These are phyloP conservation scores for Cyclaneusma minus DNA, from an alignment of 2,329 filamentous ascomycete genomes.

Conservation along the genomic window DNA sequence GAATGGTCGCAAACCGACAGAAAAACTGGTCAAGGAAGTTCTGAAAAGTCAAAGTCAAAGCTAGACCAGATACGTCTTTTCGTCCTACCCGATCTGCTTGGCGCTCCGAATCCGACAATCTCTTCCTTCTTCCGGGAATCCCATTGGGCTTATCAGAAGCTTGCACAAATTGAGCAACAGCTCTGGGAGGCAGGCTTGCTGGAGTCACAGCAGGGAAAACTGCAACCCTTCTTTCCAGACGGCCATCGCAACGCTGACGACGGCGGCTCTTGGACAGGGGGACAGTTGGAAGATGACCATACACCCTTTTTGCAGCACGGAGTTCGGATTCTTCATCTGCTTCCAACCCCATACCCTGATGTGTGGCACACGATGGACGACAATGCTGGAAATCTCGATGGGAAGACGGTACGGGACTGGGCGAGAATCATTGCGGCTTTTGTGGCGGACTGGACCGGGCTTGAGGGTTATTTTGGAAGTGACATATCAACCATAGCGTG, in stretches of 20 bases:
- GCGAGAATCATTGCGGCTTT: conserved; percentile 67
- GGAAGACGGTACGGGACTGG: conserved; percentile 70
- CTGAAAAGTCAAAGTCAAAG: conserved; percentile 54
- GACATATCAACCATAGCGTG: too few species aligned
- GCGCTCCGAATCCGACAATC: conserved; percentile 46
- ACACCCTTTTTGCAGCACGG: conserved; percentile 72
- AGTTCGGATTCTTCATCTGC: conserved; percentile 80
- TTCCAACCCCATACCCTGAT: conserved; percentile 60
- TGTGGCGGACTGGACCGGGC: conserved; percentile 74
- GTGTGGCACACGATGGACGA: conserved; percentile 78
- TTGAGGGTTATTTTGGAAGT: too few species aligned
- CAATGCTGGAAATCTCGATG: conserved; percentile 66
- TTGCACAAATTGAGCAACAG: conserved; percentile 57
- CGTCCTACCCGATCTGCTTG: conserved; percentile 71
- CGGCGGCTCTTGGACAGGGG: too few species aligned
- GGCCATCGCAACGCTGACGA: conserved; percentile 28
- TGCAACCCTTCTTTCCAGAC: conserved; percentile 54
- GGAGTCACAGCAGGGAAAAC: conserved; percentile 34
- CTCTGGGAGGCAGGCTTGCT: conserved; percentile 51
- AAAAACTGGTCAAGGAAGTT: conserved; percentile 47
- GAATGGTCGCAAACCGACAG: conserved; percentile 69
- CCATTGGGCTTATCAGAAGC: conserved; percentile 72
- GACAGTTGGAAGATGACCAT: conserved; percentile 66
- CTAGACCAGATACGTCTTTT: conserved; percentile 72
- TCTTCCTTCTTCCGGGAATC: conserved; percentile 76